A percentile compares a stretch with the other conserved stretches of the same genome.
phyloP scores from a whole-genome alignment of 805 yeast species.

The Nakazawaea molendinolei region DNA sequence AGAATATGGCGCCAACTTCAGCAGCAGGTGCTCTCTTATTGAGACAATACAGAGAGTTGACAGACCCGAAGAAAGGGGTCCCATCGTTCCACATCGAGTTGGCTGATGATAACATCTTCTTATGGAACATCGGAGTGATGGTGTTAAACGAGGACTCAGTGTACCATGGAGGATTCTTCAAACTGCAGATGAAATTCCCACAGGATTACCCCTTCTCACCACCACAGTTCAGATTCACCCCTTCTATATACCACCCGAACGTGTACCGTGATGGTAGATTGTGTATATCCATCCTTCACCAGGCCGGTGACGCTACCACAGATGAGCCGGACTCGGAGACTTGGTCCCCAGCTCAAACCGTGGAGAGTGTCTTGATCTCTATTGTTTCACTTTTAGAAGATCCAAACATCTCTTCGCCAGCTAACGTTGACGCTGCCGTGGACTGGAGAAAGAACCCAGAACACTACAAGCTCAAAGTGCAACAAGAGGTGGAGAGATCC shows the following conservation, averaged over 20 bases:
- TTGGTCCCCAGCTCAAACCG: conserved; percentile 92
- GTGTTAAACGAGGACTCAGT: conserved; percentile 83
- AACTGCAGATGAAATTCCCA: conserved; percentile 92
- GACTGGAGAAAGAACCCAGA: conserved; percentile 80
- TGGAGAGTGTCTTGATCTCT: conserved; percentile 82
- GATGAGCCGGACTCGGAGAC: conserved; percentile 93
- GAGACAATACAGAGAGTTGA: conserved; percentile 90
- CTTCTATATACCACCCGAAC: conserved; percentile 92
- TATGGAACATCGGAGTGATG: conserved; percentile 88
- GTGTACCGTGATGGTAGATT: conserved; percentile 90
- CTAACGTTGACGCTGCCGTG: conserved; percentile 93
- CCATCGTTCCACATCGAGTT: conserved; percentile 31
- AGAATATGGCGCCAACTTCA: conserved; percentile 9
- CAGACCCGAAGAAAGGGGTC: conserved; percentile 76
- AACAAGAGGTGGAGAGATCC: conserved; percentile 76
- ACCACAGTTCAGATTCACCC: conserved; percentile 87
- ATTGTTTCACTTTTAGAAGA: conserved; percentile 88
- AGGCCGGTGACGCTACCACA: conserved; percentile 82
- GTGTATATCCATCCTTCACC: conserved; percentile 89
- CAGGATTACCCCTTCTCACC: conserved; percentile 87
- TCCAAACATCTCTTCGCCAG: conserved; percentile 90
- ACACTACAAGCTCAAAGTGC: conserved; percentile 66
- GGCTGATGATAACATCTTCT: conserved; percentile 49
- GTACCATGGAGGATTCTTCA: conserved; percentile 91
- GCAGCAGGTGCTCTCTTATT: conserved; percentile 74